Evolutionary conservation across 2,329 filamentous ascomycete genomes (phyloP), one percentile per base, ranked within the genome.

Genomic region (Tolypocladium ovalisporum): DNA sequence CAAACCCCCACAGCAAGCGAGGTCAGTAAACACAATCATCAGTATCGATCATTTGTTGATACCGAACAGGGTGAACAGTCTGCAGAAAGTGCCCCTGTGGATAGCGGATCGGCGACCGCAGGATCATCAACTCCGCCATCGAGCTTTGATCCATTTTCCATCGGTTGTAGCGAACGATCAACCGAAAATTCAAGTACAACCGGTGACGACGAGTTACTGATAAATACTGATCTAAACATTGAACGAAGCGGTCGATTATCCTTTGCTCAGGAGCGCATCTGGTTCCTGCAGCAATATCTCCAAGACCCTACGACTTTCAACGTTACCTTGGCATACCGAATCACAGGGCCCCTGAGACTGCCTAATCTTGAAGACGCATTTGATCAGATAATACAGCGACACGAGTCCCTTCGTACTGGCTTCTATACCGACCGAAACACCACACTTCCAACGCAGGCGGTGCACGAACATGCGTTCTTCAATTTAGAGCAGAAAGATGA

Each of bases 261-360:
- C 3, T 67, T 67, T n/a, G 69, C 64, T 9, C 75, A 78, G 60
- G 65, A 69, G 0, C 64, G 73, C 0, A 74, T 77, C 59, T 79
- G 73, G 73, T 74, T 75, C 57, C 58, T 73, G 0, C 59, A 61
- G 4, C 57, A 64, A 8, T 66, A 64, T 4, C 32, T 75, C 3
- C 59, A 73, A 9, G 70, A 78, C 52, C 65, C 65, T 9, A 73
- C 70, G 0, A 70, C 71, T 2, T 73, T 70, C 59, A 80, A 80
- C 60, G 65, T 72, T 35, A 68, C 72, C 1, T 60, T 68, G 1
- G 62, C 54, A 0, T 65, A 68, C 56, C 58, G 65, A 2, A 47
- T 78, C 3, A 62, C 47, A 0, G 76, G 76, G 0, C 55, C 52
- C 2, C 40, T 79, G 0, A 55, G 60, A 1, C 39, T 73, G 19